Percentiles rank a stretch among this genome's conserved stretches.
Conservation (phyloP, 306 rosid genomes). For the Nissolia schottii region DNA sequence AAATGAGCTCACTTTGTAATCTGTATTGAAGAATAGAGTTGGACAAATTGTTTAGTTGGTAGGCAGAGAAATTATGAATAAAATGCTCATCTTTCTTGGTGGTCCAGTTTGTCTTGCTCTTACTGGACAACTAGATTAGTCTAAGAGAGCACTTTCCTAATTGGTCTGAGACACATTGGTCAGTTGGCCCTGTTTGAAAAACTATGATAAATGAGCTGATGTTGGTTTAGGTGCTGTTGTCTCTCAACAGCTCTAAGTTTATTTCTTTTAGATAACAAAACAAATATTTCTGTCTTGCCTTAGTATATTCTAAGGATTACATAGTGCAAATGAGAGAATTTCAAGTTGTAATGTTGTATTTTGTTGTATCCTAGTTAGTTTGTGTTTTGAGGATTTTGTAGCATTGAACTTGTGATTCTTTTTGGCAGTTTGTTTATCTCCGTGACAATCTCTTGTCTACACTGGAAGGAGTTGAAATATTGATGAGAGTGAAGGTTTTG, state of each 20-base stretch:
- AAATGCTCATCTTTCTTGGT: background rate
- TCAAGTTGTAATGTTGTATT: constrained; percentile 16
- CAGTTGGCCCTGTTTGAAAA: background rate
- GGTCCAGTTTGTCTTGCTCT: background rate
- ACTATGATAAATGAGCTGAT: background rate
- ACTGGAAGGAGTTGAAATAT: constrained; percentile 88
- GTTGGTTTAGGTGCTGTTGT: background rate
- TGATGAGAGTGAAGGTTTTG: constrained; percentile 89
- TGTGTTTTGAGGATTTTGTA: constrained; percentile 6
- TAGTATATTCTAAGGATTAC: background rate
- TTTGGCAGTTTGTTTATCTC: constrained; percentile 86
- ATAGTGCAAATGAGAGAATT: background rate
- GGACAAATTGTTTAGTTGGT: background rate
- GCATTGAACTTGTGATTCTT: constrained; percentile 25
- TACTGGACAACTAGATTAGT: background rate
- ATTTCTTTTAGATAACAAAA: background rate
- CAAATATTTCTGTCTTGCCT: background rate
- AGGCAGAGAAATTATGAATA: background rate
- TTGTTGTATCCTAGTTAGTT: constrained; percentile 1
- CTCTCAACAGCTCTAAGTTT: constrained; percentile 2
- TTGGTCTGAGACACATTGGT: background rate
- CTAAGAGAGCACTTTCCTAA: background rate
- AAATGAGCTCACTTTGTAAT: background rate
- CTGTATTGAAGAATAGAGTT: background rate
- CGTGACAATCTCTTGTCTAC: constrained; percentile 93